Evolutionary conservation across 1,139 yeast species (phyloP).

Genomic region (Kluyveromyces sp.): DNA sequence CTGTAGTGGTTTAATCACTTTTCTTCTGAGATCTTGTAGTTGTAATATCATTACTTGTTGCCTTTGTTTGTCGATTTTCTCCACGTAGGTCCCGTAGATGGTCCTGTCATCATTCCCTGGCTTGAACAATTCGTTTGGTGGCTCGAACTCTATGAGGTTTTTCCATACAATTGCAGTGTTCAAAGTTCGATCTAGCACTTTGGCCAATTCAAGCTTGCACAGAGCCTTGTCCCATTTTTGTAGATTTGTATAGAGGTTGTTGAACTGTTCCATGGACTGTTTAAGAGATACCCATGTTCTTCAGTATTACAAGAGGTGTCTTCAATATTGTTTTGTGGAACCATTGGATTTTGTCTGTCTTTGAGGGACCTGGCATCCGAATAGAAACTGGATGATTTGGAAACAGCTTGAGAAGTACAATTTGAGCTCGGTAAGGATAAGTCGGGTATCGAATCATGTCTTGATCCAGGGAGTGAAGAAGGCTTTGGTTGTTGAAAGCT

Average conservation of each 20-base stretch:
- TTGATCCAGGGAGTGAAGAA: too few relatives aligned
- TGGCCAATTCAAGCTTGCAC: constrained; percentile 5
- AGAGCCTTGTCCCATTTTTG: constrained; percentile 9
- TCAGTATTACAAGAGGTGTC: background rate
- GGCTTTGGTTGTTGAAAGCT: too few relatives aligned
- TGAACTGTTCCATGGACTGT: constrained; percentile 18
- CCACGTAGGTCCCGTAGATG: constrained; percentile 15
- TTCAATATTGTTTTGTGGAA: background rate
- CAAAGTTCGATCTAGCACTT: constrained; percentile 12
- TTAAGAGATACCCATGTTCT: constrained; percentile 11
- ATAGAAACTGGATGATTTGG: constrained; percentile 4
- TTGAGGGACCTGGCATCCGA: background rate
- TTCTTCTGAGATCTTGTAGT: constrained; percentile 19
- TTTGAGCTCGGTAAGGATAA: background rate
- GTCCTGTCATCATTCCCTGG: constrained; percentile 9
- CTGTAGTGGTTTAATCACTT: constrained; percentile 25
- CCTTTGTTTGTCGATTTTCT: constrained; percentile 18
- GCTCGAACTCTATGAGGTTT: constrained; percentile 13
- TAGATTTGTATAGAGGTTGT: constrained; percentile 13
- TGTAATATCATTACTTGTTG: constrained; percentile 24
- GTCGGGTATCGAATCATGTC: too few relatives aligned
- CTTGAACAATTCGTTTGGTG: constrained; percentile 5
- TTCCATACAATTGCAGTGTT: constrained; percentile 18
- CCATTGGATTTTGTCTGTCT: background rate
- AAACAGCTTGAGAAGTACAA: background rate